Conservation (phyloP, 768 basidiomycete genomes). For the Sarcodon aspratus region DNA sequence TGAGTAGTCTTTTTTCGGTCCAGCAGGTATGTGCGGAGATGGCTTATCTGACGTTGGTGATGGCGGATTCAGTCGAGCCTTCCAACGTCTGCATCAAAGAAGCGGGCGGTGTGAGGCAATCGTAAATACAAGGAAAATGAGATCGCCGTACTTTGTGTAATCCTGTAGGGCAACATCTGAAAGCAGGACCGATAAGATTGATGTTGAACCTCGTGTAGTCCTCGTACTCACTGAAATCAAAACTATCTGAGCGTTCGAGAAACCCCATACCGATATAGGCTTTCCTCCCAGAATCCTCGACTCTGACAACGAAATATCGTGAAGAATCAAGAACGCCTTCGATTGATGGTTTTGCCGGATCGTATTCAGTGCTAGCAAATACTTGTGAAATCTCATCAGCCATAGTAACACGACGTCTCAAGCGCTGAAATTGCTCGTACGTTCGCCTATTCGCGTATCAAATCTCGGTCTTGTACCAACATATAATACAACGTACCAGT, state of each 20-base stretch:
- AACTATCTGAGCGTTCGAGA: constrained; percentile 77
- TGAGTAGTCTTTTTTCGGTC: constrained; percentile 88
- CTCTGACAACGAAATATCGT: constrained; percentile 86
- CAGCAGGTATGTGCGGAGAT: constrained; percentile 62
- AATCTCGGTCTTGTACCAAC: neutral
- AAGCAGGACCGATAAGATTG: neutral
- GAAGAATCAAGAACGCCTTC: constrained; percentile 95
- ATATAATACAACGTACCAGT: constrained; percentile 43
- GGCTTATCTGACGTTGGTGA: constrained; percentile 28
- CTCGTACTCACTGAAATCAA: constrained; percentile 72
- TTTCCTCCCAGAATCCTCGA: constrained; percentile 79
- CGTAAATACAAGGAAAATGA: neutral
- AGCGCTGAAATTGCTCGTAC: constrained; percentile 28
- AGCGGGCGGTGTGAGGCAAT: constrained; percentile 1
- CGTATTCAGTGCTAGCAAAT: constrained; percentile 83
- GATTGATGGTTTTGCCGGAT: constrained; percentile 68
- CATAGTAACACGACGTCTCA: constrained; percentile 9
- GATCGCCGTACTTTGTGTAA: constrained; percentile 55
- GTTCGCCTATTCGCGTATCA: constrained; percentile 38
- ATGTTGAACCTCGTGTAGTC: neutral
- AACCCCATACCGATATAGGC: constrained; percentile 95
- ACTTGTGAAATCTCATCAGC: constrained; percentile 30
- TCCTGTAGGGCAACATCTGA: constrained; percentile 80
- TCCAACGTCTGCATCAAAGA: constrained; percentile 37
- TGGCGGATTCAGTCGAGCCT: constrained; percentile 48